Evolutionary conservation across 179 eudicot species (phyloP).

Genomic region (Actinidia arguta): DNA sequence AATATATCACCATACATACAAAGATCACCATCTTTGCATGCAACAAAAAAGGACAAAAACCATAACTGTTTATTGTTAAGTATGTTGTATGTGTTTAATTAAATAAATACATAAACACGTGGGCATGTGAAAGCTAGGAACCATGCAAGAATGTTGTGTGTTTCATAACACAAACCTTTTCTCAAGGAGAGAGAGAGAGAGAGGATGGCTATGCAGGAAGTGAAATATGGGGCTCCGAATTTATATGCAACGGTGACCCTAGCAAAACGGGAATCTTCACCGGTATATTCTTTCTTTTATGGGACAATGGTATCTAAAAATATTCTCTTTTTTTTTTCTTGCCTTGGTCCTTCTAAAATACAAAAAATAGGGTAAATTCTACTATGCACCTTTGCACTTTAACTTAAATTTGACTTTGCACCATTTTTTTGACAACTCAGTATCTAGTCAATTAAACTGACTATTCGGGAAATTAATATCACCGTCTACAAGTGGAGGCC

Average conservation of each 20-base stretch:
- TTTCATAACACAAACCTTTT: neutral
- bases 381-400: too few relatives aligned
- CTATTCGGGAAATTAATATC: too few relatives aligned
- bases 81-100: neutral
- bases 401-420: too few relatives aligned
- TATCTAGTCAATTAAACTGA: too few relatives aligned
- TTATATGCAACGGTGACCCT: neutral
- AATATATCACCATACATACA: neutral
- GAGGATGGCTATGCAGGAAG: neutral
- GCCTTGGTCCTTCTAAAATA: too few relatives aligned
- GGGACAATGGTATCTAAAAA: neutral
- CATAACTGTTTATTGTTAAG: neutral
- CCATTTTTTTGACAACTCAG: too few relatives aligned
- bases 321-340: too few relatives aligned
- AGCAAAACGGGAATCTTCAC: neutral
- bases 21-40: conserved; percentile 1
- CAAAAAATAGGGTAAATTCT: too few relatives aligned
- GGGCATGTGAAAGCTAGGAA: neutral
- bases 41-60: neutral
- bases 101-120: neutral
- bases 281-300: neutral
- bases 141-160: neutral
- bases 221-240: neutral
- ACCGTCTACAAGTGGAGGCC: too few relatives aligned
- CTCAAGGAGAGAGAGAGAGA: neutral